Percentiles rank a stretch among this genome's conserved stretches.
phyloP scores from a whole-genome alignment of 2,329 filamentous ascomycete species.

The Aureobasidium musti region DNA sequence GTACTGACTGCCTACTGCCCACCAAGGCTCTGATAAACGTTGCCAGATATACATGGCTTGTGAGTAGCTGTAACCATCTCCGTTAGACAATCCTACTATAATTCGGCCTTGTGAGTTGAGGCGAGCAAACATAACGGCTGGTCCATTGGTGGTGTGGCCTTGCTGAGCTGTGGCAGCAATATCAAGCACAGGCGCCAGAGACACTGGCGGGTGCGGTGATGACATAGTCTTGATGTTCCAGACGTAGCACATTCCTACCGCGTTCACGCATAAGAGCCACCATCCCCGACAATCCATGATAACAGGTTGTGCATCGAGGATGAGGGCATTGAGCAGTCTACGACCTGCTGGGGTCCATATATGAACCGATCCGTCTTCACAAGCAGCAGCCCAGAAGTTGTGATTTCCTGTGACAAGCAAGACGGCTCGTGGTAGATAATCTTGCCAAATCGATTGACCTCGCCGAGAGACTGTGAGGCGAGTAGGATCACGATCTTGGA shows the following conservation, averaged over 20 bases:
- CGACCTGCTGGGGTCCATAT: slow-evolving; percentile 91
- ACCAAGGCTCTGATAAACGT: slow-evolving; percentile 94
- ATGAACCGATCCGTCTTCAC: slow-evolving; percentile 88
- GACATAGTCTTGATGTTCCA: slow-evolving; percentile 87
- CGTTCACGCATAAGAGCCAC: slow-evolving; percentile 87
- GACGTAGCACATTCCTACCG: slow-evolving; percentile 84
- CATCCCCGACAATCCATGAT: slow-evolving; percentile 87
- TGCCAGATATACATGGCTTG: slow-evolving; percentile 88
- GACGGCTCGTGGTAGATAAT: slow-evolving; percentile 83
- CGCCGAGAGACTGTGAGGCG: slow-evolving; percentile 79
- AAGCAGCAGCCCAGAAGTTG: slow-evolving; percentile 88
- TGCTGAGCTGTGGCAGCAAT: slow-evolving; percentile 78
- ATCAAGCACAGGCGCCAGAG: slow-evolving; percentile 84
- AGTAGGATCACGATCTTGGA: slow-evolving; percentile 74
- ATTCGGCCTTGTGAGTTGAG: slow-evolving; percentile 85
- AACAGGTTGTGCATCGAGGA: slow-evolving; percentile 89
- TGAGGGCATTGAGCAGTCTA: slow-evolving; percentile 77
- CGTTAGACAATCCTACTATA: slow-evolving; percentile 88
- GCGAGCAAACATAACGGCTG: slow-evolving; percentile 85
- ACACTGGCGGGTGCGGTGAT: slow-evolving; percentile 85
- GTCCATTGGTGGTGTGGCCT: slow-evolving; percentile 74
- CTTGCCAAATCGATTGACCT: slow-evolving; percentile 84
- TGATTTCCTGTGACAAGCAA: slow-evolving; percentile 89
- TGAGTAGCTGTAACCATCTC: slow-evolving; percentile 90
- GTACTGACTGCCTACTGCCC: slow-evolving; percentile 96